Evolutionary conservation across 2,329 filamentous ascomycete species (phyloP).

Genomic region (Anthostomella pinea): DNA sequence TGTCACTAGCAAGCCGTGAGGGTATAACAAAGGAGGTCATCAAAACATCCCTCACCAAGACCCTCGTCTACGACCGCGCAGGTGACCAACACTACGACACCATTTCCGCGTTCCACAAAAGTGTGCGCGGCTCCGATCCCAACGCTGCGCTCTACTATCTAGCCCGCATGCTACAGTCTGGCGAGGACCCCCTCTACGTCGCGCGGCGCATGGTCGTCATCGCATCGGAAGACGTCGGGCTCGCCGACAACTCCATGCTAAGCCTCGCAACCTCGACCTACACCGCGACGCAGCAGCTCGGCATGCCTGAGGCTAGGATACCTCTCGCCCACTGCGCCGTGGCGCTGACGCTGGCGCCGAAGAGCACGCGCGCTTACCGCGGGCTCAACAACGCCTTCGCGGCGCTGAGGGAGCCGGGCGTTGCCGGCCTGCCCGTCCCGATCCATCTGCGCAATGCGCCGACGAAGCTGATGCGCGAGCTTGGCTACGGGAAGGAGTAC

Average conservation of each 20-base stretch:
- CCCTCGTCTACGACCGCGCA: constrained; percentile 88
- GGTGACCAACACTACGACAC: constrained; percentile 98
- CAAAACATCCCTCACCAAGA: constrained; percentile 82
- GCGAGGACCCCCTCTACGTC: constrained; percentile 90
- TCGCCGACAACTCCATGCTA: constrained; percentile 83
- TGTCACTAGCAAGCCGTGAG: constrained; percentile 67
- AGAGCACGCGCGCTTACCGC: constrained; percentile 84
- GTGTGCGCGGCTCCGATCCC: constrained; percentile 79
- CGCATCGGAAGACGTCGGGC: constrained; percentile 87
- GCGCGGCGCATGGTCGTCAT: constrained; percentile 92
- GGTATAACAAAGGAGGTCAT: constrained; percentile 71
- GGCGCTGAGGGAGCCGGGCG: constrained; percentile 76
- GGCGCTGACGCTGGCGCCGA: constrained; percentile 75
- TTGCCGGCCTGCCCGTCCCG: constrained; percentile 79
- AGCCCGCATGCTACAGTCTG: constrained; percentile 90
- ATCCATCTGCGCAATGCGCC: constrained; percentile 89
- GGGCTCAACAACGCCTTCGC: constrained; percentile 76
- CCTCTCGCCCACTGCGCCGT: constrained; percentile 85
- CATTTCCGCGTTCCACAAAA: constrained; percentile 96
- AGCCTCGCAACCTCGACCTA: constrained; percentile 83
- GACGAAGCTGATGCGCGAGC: constrained; percentile 86
- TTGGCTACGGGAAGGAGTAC: constrained; percentile 87
- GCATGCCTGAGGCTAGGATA: constrained; percentile 92
- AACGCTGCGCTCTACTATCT: constrained; percentile 94
- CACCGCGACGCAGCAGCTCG: constrained; percentile 85